Percentiles rank a stretch among this genome's conserved stretches.
Conservation (phyloP, 495 filamentous ascomycete species). For the Platismatia glauca region DNA sequence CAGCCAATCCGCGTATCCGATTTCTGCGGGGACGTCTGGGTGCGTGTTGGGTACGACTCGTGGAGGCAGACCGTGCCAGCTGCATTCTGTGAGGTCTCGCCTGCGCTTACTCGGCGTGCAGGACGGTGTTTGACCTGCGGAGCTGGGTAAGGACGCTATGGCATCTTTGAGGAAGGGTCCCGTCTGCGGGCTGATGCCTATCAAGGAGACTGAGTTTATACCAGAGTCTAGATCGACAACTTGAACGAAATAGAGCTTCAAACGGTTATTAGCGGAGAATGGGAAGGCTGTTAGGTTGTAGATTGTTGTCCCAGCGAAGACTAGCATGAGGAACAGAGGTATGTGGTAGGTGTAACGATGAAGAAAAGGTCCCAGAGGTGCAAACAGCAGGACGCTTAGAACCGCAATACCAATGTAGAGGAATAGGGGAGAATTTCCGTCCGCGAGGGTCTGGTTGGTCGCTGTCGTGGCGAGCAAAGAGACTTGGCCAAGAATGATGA, state of each 20-base stretch:
- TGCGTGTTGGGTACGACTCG: slow-evolving; percentile 39
- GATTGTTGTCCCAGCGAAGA: slow-evolving; percentile 68
- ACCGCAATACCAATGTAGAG: slow-evolving; percentile 62
- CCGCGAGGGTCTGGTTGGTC: slow-evolving; percentile 69
- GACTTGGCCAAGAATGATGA: slow-evolving; percentile 66
- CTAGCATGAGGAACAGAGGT: slow-evolving; percentile 61
- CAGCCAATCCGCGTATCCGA: slow-evolving; percentile 50
- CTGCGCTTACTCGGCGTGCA: slow-evolving; percentile 37
- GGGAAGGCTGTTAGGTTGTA: slow-evolving; percentile 88
- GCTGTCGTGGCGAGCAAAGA: slow-evolving; percentile 64
- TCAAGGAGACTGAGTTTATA: slow-evolving; percentile 56
- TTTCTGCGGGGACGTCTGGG: slow-evolving; percentile 37
- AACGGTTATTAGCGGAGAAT: slow-evolving; percentile 65
- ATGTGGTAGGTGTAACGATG: slow-evolving; percentile 81
- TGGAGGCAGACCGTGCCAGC: slow-evolving; percentile 60
- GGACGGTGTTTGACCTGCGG: slow-evolving; percentile 48
- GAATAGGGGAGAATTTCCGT: slow-evolving; percentile 56
- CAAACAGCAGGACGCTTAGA: slow-evolving; percentile 62
- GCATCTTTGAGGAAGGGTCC: slow-evolving; percentile 60
- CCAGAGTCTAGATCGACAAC: slow-evolving; percentile 68
- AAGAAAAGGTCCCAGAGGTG: slow-evolving; percentile 73
- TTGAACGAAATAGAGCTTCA: slow-evolving; percentile 85
- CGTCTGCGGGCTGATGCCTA: slow-evolving; percentile 40
- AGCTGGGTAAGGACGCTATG: slow-evolving; percentile 60
- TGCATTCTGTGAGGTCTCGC: slow-evolving; percentile 51